These are phyloP conservation scores for Combretum micranthum DNA, from an alignment of 345 rosid genomes.

Conservation along the genomic window DNA sequence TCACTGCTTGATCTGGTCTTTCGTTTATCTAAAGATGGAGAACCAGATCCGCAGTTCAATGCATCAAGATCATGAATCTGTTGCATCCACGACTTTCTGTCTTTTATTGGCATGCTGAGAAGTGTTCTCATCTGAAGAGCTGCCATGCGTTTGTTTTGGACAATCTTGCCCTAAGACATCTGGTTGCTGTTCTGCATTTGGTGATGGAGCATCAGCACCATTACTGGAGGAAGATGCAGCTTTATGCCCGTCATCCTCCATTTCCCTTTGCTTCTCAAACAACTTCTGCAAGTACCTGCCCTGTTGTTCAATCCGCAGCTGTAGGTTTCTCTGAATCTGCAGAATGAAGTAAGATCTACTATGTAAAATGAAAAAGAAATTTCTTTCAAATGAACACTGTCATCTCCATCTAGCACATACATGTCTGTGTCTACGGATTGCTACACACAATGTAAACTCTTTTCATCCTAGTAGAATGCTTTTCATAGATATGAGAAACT, in stretches of 20 bases:
- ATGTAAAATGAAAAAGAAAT: background rate
- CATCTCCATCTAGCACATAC: too few species aligned
- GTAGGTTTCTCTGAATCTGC: conserved; percentile 67
- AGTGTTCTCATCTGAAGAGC: background rate
- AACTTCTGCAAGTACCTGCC: conserved; percentile 43
- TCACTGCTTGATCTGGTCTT: conserved; percentile 2
- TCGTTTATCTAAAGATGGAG: conserved; percentile 13
- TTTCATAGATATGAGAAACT: too few species aligned
- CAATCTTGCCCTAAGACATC: conserved; percentile 9
- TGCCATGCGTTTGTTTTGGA: conserved; percentile 1
- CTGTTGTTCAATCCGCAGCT: conserved; percentile 41
- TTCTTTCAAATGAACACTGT: background rate
- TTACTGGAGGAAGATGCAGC: conserved; percentile 8
- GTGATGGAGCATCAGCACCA: conserved; percentile 2
- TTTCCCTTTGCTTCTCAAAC: conserved; percentile 64
- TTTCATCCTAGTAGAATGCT: background rate
- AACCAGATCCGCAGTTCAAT: background rate
- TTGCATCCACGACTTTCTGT: conserved; percentile 10
- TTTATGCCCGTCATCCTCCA: conserved; percentile 17
- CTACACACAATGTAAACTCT: too few species aligned
- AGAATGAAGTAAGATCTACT: background rate
- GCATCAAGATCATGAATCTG: background rate
- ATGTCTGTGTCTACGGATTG: too few species aligned
- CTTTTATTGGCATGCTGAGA: conserved; percentile 5
- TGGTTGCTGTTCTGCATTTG: conserved; percentile 2